phyloP scores from a whole-genome alignment of 1,284 basidiomycete genomes.

The Trichosporon inkin region DNA sequence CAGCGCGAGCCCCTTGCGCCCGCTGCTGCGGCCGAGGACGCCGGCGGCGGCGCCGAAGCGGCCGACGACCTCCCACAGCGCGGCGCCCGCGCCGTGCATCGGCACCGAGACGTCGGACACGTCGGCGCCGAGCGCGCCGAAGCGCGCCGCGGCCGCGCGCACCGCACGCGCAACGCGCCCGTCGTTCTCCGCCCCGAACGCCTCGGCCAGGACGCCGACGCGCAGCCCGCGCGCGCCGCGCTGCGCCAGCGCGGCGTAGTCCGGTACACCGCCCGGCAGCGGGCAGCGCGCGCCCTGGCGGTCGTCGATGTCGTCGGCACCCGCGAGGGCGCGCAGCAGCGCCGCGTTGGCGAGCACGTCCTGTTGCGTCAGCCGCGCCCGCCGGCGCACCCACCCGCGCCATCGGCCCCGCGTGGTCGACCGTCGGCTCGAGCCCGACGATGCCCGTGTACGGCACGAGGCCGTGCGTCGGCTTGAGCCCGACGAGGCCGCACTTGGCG shows the following conservation, averaged over 20 bases:
- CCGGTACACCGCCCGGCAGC: constrained; percentile 48
- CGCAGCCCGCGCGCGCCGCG: constrained; percentile 45
- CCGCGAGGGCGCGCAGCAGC: constrained; percentile 54
- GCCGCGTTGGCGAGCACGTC: constrained; percentile 53
- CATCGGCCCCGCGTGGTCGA: constrained; percentile 50
- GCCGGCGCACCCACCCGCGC: constrained; percentile 16
- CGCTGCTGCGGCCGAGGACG: constrained; percentile 37
- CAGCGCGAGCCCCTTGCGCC: constrained; percentile 49
- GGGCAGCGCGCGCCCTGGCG: constrained; percentile 54
- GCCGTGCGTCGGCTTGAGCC: constrained; percentile 56
- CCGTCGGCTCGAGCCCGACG: constrained; percentile 50
- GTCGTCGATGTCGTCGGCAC: constrained; percentile 55
- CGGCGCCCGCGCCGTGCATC: constrained; percentile 32
- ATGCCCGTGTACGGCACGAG: constrained; percentile 56
- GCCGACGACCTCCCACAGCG: constrained; percentile 30
- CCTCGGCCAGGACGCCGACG: constrained; percentile 54
- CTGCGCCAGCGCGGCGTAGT: constrained; percentile 42
- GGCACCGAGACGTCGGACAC: constrained; percentile 24
- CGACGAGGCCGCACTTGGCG: constrained; percentile 54
- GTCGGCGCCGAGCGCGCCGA: constrained; percentile 20
- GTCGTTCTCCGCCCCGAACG: constrained; percentile 44
- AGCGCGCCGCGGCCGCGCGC: constrained; percentile 15
- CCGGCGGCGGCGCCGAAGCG: constrained; percentile 33
- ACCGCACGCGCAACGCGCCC: constrained; percentile 21
- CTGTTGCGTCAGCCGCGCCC: constrained; percentile 24